These are phyloP conservation scores for Phytophthora cryptogea DNA, from an alignment of 352 stramenopile genomes.

Conservation along the genomic window DNA sequence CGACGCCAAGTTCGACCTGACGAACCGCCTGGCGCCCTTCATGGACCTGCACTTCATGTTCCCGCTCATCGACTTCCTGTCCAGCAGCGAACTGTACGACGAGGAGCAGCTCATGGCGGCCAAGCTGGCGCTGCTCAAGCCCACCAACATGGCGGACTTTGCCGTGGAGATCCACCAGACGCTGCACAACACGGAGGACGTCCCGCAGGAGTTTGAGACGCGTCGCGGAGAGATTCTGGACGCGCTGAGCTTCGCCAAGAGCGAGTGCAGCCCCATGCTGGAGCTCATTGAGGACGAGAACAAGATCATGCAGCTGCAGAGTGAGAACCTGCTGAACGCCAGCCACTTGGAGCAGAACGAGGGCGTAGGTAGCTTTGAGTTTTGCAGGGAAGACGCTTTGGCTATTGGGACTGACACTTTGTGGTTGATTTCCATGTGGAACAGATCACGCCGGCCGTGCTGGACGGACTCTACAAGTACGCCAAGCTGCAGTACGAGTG, in stretches of 20 bases:
- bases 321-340: constrained; percentile 81
- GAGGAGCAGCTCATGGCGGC: constrained; percentile 90
- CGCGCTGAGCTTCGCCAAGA: constrained; percentile 75
- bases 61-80: constrained; percentile 95
- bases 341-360: constrained; percentile 83
- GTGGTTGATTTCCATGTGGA: constrained; percentile 2
- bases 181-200: constrained; percentile 82
- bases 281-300: constrained; percentile 85
- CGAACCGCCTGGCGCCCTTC: constrained; percentile 93
- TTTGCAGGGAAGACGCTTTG: background rate
- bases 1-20: constrained; percentile 93
- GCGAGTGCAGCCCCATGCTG: constrained; percentile 75
- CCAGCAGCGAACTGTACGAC: constrained; percentile 92
- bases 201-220: constrained; percentile 85
- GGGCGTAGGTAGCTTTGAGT: constrained; percentile 46
- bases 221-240: constrained; percentile 77
- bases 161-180: constrained; percentile 96
- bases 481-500: constrained; percentile 98
- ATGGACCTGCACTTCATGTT: constrained; percentile 99
- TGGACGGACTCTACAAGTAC: constrained; percentile 94
- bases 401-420: background rate
- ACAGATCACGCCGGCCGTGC: constrained; percentile 86
- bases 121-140: constrained; percentile 92
- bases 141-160: constrained; percentile 97
- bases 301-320: constrained; percentile 87